Base-by-base conservation (phyloP, 192 early-diverging fungal genomes). In the Chytriomyces confervae region DNA sequence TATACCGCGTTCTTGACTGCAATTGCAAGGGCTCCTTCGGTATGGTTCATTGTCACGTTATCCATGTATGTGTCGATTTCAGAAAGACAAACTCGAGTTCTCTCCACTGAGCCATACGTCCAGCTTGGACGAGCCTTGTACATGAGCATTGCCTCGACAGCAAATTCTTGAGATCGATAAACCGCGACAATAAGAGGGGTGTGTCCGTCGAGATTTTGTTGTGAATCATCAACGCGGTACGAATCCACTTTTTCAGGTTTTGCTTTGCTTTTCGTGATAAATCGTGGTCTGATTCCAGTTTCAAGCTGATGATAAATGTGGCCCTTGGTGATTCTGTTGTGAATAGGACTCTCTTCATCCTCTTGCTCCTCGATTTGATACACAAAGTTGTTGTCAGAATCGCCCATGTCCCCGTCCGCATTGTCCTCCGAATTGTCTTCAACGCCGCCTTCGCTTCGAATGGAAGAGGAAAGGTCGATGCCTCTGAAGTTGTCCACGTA, bases 131-230 rank as follows among this genome's bases (percentile, higher is more conserved):
- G 16, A 18, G 77, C 44, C 69, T 78, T 78, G 61, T 67, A 78
- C 29, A 76, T 78, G 20, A 78, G 43, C 36, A 78, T 72, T 13
- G 77, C 77, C 48, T 72, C 53, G 20, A 78, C 77, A 51, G 62
- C 45, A n/a, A 46, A n/a, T 7, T 10, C 20, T 62, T 72, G 51
- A 13, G 16, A 16, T 8, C 65, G 46, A 48, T 78, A 11, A 61
- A 78, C 77, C 7, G 77, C 77, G 27, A 78, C 50, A 29, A 78
- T 27, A 47, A 78, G 53, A 44, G 77, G 77, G 29, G 77, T 78
- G 13, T 44, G 27, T 2, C 47, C 57, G n/a, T 78, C 77, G 6
- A 16, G 9, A 50, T 78, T 78, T 43, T 24, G 7, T 20, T 51
- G 44, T 10, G 70, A 57, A 45, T 70, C 70, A 62, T 72, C 70